These are phyloP conservation scores for Canavalia gladiata DNA, from an alignment of 306 rosid species.

Conservation along the genomic window DNA sequence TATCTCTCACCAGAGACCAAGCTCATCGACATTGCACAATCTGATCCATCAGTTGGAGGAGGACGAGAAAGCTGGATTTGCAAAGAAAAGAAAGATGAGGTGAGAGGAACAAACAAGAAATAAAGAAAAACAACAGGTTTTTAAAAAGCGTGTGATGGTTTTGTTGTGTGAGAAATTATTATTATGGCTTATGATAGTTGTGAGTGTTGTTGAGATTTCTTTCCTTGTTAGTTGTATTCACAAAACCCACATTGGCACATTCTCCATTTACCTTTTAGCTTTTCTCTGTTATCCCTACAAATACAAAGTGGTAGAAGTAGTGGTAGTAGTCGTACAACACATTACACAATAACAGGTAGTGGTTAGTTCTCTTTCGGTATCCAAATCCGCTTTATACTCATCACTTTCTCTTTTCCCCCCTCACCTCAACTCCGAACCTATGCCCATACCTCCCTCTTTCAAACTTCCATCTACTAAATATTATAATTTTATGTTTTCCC, in stretches of 20 bases:
- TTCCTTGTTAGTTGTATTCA: slow-evolving; percentile 62
- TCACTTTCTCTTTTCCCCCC: slow-evolving; percentile 4
- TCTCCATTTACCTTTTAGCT: slow-evolving; percentile 51
- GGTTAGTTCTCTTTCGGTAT: slow-evolving; percentile 36
- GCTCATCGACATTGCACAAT: slow-evolving; percentile 39
- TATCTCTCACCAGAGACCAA: slow-evolving; percentile 28
- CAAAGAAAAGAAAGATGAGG: slow-evolving; percentile 21
- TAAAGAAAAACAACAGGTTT: not conserved
- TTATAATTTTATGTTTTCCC: slow-evolving; percentile 2
- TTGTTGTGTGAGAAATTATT: not conserved
- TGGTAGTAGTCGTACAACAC: slow-evolving; percentile 3
- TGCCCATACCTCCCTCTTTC: slow-evolving; percentile 41
- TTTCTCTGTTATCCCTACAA: slow-evolving; percentile 23
- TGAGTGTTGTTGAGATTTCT: slow-evolving; percentile 64
- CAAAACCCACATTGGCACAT: not conserved
- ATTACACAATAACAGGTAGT: not conserved
- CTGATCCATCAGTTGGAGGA: slow-evolving; percentile 32
- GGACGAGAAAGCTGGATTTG: slow-evolving; percentile 24
- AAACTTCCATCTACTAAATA: not conserved
- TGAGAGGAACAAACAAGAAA: slow-evolving; percentile 10
- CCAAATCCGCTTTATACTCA: slow-evolving; percentile 40
- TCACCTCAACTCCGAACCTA: slow-evolving; percentile 50
- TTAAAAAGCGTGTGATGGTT: slow-evolving; percentile 28
- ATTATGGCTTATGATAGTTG: not conserved
- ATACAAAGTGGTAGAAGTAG: slow-evolving; percentile 14